Conservation (phyloP, 2,329 filamentous ascomycete species). For the Ophiocordyceps camponoti-saundersi region DNA sequence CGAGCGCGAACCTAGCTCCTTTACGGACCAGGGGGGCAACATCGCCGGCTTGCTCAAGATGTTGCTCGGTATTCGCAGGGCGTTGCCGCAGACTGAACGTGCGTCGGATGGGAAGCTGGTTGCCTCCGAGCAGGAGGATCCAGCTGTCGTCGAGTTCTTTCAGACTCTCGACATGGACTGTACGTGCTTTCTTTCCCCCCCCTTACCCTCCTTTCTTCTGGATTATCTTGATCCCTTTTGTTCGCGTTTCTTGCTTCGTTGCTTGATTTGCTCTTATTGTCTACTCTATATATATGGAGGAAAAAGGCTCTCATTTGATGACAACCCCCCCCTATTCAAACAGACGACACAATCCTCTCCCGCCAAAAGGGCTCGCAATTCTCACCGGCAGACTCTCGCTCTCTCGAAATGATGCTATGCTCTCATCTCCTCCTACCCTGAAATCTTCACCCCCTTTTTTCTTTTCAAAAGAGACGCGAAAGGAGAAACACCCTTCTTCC, state of each 20-base stretch:
- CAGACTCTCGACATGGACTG: slow-evolving; percentile 37
- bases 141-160: slow-evolving; percentile 32
- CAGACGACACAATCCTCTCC: slow-evolving; percentile 17
- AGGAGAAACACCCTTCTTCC: neutral
- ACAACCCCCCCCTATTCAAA: neutral
- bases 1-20: slow-evolving; percentile 35
- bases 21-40: slow-evolving; percentile 40
- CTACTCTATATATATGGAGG: no score
- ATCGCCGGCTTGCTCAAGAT: slow-evolving; percentile 42
- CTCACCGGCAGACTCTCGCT: slow-evolving; percentile 29
- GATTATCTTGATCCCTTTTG: neutral
- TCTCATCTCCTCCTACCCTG: slow-evolving; percentile 26
- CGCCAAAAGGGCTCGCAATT: slow-evolving; percentile 36
- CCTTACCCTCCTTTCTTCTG: neutral
- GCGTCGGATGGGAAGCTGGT: slow-evolving; percentile 30
- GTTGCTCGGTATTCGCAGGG: slow-evolving; percentile 42
- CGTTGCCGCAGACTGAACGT: slow-evolving; percentile 34
- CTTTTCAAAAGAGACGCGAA: neutral
- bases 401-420: slow-evolving; percentile 31
- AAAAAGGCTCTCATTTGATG: neutral
- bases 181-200: slow-evolving; percentile 18
- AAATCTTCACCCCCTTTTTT: neutral
- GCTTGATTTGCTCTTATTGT: no score
- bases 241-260: neutral
- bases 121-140: slow-evolving; percentile 28